Percentiles rank a stretch among this genome's conserved stretches.
Evolutionary conservation across 768 basidiomycete species (phyloP).

Genomic region (Leccinellum rugosiceps): DNA sequence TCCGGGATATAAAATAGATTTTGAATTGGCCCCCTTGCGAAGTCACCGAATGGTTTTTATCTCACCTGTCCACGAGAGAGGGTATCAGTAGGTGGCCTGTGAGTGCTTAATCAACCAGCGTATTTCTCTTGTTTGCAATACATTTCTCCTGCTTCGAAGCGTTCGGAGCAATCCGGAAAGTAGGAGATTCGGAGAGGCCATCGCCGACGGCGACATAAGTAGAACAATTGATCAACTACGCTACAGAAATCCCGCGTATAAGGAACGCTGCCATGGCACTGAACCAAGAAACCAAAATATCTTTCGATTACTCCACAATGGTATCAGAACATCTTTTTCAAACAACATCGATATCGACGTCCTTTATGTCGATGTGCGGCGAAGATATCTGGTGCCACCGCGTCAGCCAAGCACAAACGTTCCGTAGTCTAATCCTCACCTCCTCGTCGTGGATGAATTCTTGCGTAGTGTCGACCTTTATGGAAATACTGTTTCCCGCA

Average conservation of each 20-base stretch:
- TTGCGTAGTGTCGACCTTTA: slow-evolving; percentile 62
- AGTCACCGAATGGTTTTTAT: neutral
- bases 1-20: neutral
- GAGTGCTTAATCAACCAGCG: too few relatives aligned
- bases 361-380: slow-evolving; percentile 7
- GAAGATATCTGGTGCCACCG: neutral
- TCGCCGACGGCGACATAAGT: neutral
- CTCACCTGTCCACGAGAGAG: neutral
- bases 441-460: slow-evolving; percentile 43
- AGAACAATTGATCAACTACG: neutral
- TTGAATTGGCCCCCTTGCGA: neutral
- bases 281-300: neutral
- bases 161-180: neutral
- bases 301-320: neutral
- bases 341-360: neutral
- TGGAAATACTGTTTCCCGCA: slow-evolving; percentile 50
- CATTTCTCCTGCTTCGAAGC: too few relatives aligned
- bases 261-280: neutral
- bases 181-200: neutral
- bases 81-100: neutral
- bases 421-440: slow-evolving; percentile 11
- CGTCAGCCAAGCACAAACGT: neutral
- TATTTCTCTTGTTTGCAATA: neutral
- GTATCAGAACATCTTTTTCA: neutral
- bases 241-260: neutral